Percentiles rank a stretch among this genome's conserved stretches.
Evolutionary conservation across 2,329 filamentous ascomycete species (phyloP).

Genomic region (Paramyrothecium sp.): DNA sequence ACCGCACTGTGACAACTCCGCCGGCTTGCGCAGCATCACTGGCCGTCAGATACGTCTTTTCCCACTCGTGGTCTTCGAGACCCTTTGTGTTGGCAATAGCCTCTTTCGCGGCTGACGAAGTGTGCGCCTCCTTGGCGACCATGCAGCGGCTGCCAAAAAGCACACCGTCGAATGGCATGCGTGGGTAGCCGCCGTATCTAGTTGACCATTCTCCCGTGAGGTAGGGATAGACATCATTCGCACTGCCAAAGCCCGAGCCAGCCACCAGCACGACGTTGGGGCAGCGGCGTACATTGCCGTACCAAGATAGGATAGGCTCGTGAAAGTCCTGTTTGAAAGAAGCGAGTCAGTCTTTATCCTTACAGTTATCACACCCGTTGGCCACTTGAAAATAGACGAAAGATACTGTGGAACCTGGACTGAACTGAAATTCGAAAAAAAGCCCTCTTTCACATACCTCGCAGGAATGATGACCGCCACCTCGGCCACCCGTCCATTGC

Average conservation of each 20-base stretch:
- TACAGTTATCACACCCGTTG: no score
- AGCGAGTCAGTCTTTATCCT: no score
- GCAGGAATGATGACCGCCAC: constrained; percentile 90
- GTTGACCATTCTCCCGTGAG: constrained; percentile 88
- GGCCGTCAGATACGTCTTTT: constrained; percentile 87
- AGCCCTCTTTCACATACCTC: no score
- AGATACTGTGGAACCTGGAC: no score
- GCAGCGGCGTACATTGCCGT: constrained; percentile 79
- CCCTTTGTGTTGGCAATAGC: constrained; percentile 85
- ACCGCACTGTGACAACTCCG: constrained; percentile 93
- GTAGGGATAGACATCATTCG: constrained; percentile 90
- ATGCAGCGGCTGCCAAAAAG: constrained; percentile 92
- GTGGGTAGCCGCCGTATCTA: constrained; percentile 79
- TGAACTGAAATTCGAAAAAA: no score
- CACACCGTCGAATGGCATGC: constrained; percentile 93
- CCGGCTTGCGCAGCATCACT: no score
- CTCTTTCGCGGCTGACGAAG: constrained; percentile 82
- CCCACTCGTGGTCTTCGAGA: constrained; percentile 80
- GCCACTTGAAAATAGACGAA: no score
- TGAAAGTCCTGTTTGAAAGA: constrained; percentile 99
- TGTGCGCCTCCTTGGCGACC: constrained; percentile 90
- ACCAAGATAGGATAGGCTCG: constrained; percentile 87
- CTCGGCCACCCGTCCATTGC: constrained; percentile 93
- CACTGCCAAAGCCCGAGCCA: constrained; percentile 86
- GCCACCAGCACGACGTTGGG: constrained; percentile 87